Conservation (phyloP, 768 basidiomycete genomes). For the Paxillus rubicundulus region DNA sequence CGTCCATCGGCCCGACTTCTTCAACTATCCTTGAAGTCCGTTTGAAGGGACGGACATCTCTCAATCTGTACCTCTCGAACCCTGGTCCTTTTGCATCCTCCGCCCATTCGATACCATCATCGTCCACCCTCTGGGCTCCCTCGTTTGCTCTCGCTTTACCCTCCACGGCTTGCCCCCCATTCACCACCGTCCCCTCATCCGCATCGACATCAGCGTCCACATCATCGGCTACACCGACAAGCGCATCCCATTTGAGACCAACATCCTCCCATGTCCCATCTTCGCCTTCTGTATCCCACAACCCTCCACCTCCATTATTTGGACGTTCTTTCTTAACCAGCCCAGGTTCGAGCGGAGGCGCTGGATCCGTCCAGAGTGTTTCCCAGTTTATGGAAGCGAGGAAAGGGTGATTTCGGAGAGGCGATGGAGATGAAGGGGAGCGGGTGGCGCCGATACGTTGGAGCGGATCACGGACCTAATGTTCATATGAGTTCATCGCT, state of each 20-base stretch:
- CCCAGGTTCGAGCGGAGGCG: conserved; percentile 58
- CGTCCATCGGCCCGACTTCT: conserved; percentile 46
- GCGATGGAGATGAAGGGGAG: conserved; percentile 36
- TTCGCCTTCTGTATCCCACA: conserved; percentile 28
- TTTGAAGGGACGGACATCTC: conserved; percentile 6
- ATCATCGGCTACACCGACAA: conserved; percentile 33
- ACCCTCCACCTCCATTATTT: neutral
- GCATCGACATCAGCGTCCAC: conserved; percentile 13
- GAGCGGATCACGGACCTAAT: conserved; percentile 56
- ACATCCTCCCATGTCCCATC: conserved; percentile 49
- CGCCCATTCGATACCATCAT: conserved; percentile 54
- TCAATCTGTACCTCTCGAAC: conserved; percentile 26
- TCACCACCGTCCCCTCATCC: conserved; percentile 8
- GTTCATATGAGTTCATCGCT: neutral
- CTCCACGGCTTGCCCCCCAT: neutral
- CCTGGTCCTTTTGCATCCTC: conserved; percentile 41
- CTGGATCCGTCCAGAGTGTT: conserved; percentile 60
- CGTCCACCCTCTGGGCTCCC: neutral
- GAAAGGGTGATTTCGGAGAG: conserved; percentile 61
- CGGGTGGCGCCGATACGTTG: conserved; percentile 58
- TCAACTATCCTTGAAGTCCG: conserved; percentile 27
- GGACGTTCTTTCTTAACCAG: conserved; percentile 47
- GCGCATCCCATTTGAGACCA: conserved; percentile 52
- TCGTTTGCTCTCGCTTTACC: neutral
- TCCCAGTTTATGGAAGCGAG: conserved; percentile 59